A percentile compares a stretch with the other conserved stretches of the same genome.
Conservation (phyloP, 2,329 filamentous ascomycete genomes). For the Fusarium nygamai region DNA sequence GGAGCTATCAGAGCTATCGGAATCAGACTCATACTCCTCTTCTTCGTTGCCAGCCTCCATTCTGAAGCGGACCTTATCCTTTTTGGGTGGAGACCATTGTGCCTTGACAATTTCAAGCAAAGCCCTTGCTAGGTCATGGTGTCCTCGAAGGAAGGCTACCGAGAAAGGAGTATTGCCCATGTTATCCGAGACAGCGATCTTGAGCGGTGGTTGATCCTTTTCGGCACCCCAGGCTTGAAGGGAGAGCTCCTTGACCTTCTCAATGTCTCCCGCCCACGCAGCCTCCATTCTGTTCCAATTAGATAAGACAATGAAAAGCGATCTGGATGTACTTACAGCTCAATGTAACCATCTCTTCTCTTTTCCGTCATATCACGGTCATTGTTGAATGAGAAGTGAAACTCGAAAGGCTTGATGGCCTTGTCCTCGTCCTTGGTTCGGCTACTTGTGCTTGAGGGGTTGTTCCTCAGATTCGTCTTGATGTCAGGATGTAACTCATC, state of each 20-base stretch:
- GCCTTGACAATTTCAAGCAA: conserved; percentile 76
- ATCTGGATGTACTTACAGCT: conserved; percentile 60
- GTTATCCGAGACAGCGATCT: conserved; percentile 68
- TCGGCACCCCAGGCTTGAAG: conserved; percentile 66
- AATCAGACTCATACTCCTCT: conserved; percentile 49
- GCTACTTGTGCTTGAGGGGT: neutral
- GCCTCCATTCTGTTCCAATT: conserved; percentile 69
- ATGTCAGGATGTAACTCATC: conserved; percentile 69
- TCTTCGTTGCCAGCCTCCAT: conserved; percentile 52
- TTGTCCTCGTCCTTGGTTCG: conserved; percentile 23
- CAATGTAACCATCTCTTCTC: conserved; percentile 67
- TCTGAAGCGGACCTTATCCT: conserved; percentile 61
- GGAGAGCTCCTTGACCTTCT: conserved; percentile 72
- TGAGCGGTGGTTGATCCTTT: conserved; percentile 66
- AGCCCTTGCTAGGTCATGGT: conserved; percentile 69
- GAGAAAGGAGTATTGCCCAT: conserved; percentile 69
- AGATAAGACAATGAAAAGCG: neutral
- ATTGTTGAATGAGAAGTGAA: conserved; percentile 61
- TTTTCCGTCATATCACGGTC: conserved; percentile 66
- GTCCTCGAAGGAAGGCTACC: conserved; percentile 73
- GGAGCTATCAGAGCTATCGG: conserved; percentile 38
- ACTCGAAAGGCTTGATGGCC: conserved; percentile 54
- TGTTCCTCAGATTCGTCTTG: conserved; percentile 34
- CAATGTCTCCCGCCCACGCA: conserved; percentile 75
- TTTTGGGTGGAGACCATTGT: conserved; percentile 71